phyloP scores from a whole-genome alignment of 768 basidiomycete species.

The Clathrus columnatus region DNA sequence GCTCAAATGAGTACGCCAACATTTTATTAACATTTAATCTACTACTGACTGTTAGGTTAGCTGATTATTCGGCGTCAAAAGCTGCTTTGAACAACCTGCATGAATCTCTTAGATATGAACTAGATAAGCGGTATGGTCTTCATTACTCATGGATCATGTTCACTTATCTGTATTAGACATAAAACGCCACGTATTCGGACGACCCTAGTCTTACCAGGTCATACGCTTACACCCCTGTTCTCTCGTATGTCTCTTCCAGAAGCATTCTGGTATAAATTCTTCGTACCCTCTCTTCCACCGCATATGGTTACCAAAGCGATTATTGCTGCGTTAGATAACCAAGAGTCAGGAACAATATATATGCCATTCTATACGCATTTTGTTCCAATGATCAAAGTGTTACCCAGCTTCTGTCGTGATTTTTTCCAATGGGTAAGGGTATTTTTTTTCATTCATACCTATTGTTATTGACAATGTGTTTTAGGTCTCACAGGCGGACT shows the following conservation, averaged over 20 bases:
- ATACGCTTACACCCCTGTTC: conserved; percentile 75
- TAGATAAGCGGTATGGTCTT: conserved; percentile 56
- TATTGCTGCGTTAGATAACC: conserved; percentile 72
- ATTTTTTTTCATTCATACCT: neutral
- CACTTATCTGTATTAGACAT: conserved; percentile 37
- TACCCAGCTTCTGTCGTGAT: conserved; percentile 71
- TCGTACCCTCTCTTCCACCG: conserved; percentile 66
- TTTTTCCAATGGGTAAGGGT: conserved; percentile 60
- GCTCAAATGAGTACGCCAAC: conserved; percentile 65
- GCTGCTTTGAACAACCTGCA: conserved; percentile 77
- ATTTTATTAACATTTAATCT: conserved; percentile 4
- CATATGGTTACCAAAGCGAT: conserved; percentile 72
- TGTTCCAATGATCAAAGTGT: conserved; percentile 40
- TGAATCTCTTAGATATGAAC: conserved; percentile 80
- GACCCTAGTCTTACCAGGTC: conserved; percentile 75
- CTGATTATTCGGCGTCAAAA: conserved; percentile 90
- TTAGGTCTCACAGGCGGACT: conserved; percentile 62
- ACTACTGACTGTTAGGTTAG: conserved; percentile 27
- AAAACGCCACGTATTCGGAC: conserved; percentile 73
- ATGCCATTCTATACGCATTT: conserved; percentile 68
- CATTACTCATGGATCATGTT: neutral
- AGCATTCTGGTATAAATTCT: conserved; percentile 52
- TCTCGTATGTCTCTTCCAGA: conserved; percentile 43
- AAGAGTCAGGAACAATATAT: conserved; percentile 61
- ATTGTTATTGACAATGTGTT: neutral